These are phyloP conservation scores for Thelonectria olida DNA, from an alignment of 2,329 filamentous ascomycete genomes.

Conservation along the genomic window DNA sequence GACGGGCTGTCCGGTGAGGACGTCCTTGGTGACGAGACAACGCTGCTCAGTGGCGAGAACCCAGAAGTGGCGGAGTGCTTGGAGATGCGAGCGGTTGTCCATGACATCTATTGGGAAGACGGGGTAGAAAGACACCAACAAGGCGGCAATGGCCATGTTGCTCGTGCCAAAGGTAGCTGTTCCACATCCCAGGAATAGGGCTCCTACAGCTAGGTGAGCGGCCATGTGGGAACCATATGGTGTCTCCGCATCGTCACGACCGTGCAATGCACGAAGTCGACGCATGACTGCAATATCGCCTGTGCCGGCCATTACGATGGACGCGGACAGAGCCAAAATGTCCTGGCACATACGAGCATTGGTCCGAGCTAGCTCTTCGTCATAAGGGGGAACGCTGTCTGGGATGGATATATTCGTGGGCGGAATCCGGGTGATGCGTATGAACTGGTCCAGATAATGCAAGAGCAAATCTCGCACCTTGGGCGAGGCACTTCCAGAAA, in stretches of 20 bases:
- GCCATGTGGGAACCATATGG: conserved; percentile 95
- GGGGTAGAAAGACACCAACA: conserved; percentile 93
- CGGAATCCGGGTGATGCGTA: conserved; percentile 74
- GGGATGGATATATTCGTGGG: conserved; percentile 39
- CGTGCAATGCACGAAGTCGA: conserved; percentile 86
- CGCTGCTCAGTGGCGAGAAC: conserved; percentile 90
- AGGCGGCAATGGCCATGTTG: conserved; percentile 83
- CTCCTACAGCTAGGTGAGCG: conserved; percentile 88
- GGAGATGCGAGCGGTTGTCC: conserved; percentile 93
- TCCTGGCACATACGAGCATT: conserved; percentile 93
- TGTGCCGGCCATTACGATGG: conserved; percentile 95
- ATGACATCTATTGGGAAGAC: conserved; percentile 89
- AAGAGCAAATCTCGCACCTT: conserved; percentile 83
- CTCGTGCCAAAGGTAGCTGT: conserved; percentile 92
- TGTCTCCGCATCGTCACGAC: conserved; percentile 82
- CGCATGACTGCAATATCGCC: conserved; percentile 89
- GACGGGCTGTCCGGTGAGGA: conserved; percentile 83
- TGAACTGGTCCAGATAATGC: conserved; percentile 86
- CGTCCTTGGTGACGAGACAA: conserved; percentile 87
- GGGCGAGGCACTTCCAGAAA: conserved; percentile 75
- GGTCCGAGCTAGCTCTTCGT: conserved; percentile 82
- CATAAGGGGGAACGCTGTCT: conserved; percentile 67
- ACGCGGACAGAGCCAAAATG: conserved; percentile 80
- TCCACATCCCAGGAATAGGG: conserved; percentile 90
- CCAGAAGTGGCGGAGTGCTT: conserved; percentile 98